Base-by-base conservation (phyloP, 768 basidiomycete species). In the Pisolithus sp. region DNA sequence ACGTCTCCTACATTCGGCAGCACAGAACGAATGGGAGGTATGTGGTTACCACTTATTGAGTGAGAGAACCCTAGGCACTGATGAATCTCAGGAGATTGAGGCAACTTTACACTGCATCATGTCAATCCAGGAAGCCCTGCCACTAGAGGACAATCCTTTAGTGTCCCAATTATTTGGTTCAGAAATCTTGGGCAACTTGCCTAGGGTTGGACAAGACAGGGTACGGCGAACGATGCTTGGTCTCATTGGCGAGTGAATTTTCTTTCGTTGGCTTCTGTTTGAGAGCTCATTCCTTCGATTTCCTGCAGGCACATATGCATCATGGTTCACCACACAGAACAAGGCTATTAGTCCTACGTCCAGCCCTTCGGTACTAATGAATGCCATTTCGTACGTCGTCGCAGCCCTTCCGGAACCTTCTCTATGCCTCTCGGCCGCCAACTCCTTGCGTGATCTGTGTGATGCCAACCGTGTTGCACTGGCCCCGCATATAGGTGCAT, bases 381-480 rank as follows among this genome's bases (percentile, higher is more conserved):
- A 75, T 37, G 81, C 79, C 0, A 75, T 91, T 24, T 74, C 73
- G 9, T 89, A 85, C 61, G 82, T 91, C 26, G 83, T 85, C 0
- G 71, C 82, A 15, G 86, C 86, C 3, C 69, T 94, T 23, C 71
- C 80, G 0, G 89, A 89, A 54, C 78, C 77, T 6, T 67, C 69
- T 28, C 73, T 85, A 28, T 88, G 79, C 62, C 76, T 82, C 0
- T 76, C 82, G 7, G 91, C 92, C 1, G 92, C 93, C 0, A 84
- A 85, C 46, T 82, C 91, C 0, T 74, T 97, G 24, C 82, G 89
- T 38, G 86, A 91, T 50, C 68, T 96, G 3, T 96, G 94, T 60
- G 93, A 96, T 67, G 82, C 89, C 37, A 96, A 96, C 63, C 74
- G 94, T 49, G 75, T 74, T n/a, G 87, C 84, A 9, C 73, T 96